Evolutionary conservation across 1,284 basidiomycete genomes (phyloP), one percentile per base, ranked within the genome.

Genomic region (Fomes fomentarius): DNA sequence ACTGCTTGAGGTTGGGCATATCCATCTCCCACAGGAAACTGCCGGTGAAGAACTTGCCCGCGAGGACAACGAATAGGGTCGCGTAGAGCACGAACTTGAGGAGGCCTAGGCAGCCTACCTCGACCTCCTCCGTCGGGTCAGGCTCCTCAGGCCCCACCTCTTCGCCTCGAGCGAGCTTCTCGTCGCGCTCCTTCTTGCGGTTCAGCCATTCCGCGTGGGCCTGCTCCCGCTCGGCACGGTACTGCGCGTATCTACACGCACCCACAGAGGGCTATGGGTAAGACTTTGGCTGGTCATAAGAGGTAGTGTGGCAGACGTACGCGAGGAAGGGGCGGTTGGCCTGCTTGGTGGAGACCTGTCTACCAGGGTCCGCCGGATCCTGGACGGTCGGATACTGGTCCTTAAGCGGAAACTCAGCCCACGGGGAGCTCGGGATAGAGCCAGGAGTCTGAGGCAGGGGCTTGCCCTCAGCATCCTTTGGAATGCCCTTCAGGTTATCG

Each of bases 321-420:
- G 83, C 83, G 46, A 93, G 79, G 71, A 91, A 94, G 19, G 91
- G 92, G 58, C 80, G 77, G 72, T 94, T 94, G 31, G 91, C 89
- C 50, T 81, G 70, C 73, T 93, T 94, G 58, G 82, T 83, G 33
- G 85, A 81, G 38, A 93, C 89, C 80, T 83, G 80, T 62, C 86
- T 78, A 55, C 77, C 76, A 2, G 82, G 81, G 57, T 82, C 78
- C 44, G 68, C 59, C 44, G 86, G 85, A 66, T 89, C 85, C 56
- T 69, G 63, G 14, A 80, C 80, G 64, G 77, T 80, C 31, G 74
- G 74, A 42, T 78, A 69, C 31, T 69, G 65, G 52, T 74, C 73
- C 40, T 62, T 65, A 38, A 63, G 60, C 39, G 64, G 70, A 24
- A 67, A 66, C 40, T 67, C 68, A 5, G 62, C 62, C 56, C 60